Base-by-base conservation (phyloP, 1,139 yeast genomes). In the Suhomyces maxii region DNA sequence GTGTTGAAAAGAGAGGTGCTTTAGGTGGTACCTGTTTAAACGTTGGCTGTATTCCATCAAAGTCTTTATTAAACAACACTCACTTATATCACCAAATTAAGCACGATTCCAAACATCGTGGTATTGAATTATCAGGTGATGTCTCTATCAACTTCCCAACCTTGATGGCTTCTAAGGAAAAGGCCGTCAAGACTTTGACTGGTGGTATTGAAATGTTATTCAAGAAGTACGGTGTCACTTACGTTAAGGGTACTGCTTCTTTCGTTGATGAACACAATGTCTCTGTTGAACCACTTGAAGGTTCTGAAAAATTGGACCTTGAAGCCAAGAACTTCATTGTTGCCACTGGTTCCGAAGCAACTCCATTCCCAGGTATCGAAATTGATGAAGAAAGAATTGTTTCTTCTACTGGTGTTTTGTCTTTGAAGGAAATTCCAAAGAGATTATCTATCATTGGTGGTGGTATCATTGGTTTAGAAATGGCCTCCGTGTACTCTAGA, bases 41-140 rank as follows among this genome's bases (percentile, higher is more conserved):
- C 70, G 98, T 93, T 46, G 99, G 99, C 41, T 93, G 99, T 80
- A 95, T 95, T 62, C 99, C 99, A 51, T 93, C 99, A 56, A 95
- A 95, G 74, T 89, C 99, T 12, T 76, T 93, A 54, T 78, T 93
- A 64, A 93, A 93, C 83, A 95, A 93, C 79, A 87, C 98, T 28
- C 97, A 90, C 54, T 71, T 93, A 59, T 91, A 81, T 76, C 99
- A 95, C 69, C 88, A 85, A 68, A 86, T 93, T 69, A 77, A 83
- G 68, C 88, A 84, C 64, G 99, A 95, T 65, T 76, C 97, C 49
- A 80, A 80, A 60, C 71, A 76, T 59, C 84, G 99, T 71, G 99
- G 99, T 72, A 91, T 95, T 60, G 95, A 88, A 52, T 88, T 90
- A 48, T 65, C 70, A 18, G 84, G 85, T 46, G 89, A 82, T 47